These are phyloP conservation scores for Xerocomus spinulosus DNA, from an alignment of 768 basidiomycete genomes.

Conservation along the genomic window DNA sequence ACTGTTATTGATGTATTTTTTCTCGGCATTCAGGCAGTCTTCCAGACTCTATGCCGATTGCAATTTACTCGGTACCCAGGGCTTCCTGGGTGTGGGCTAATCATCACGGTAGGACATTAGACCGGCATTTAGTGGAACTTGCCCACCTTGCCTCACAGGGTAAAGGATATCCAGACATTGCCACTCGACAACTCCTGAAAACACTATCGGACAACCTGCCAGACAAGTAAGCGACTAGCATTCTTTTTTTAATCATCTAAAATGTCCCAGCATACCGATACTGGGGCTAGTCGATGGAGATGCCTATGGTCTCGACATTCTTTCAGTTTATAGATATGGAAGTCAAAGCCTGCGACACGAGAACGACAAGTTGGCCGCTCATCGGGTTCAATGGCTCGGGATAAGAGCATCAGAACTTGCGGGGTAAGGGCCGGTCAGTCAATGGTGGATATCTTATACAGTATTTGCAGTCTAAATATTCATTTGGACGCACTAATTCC, in stretches of 20 bases:
- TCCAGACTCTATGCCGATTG: conserved; percentile 73
- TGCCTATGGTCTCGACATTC: conserved; percentile 88
- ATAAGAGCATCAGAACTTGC: conserved; percentile 64
- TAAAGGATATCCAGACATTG: conserved; percentile 94
- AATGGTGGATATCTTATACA: neutral
- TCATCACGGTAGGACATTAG: conserved; percentile 62
- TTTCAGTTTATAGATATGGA: conserved; percentile 83
- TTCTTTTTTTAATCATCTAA: neutral
- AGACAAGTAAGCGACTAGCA: conserved; percentile 38
- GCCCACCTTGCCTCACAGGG: conserved; percentile 50
- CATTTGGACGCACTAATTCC: conserved; percentile 59
- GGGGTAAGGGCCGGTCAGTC: conserved; percentile 38
- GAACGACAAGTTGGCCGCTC: conserved; percentile 58
- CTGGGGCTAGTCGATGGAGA: conserved; percentile 85
- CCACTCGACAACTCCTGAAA: conserved; percentile 81
- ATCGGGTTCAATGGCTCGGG: conserved; percentile 76
- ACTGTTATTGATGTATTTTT: conserved; percentile 1
- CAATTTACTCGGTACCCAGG: conserved; percentile 45
- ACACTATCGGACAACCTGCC: conserved; percentile 66
- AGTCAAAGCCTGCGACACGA: conserved; percentile 71
- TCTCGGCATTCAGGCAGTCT: conserved; percentile 67
- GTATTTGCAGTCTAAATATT: conserved; percentile 49
- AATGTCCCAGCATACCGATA: conserved; percentile 59
- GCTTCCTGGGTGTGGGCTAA: conserved; percentile 60
- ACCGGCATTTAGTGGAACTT: neutral